Evolutionary conservation across 164 flowering plant genomes (phyloP).

Genomic region (Macadamia tetraphylla): DNA sequence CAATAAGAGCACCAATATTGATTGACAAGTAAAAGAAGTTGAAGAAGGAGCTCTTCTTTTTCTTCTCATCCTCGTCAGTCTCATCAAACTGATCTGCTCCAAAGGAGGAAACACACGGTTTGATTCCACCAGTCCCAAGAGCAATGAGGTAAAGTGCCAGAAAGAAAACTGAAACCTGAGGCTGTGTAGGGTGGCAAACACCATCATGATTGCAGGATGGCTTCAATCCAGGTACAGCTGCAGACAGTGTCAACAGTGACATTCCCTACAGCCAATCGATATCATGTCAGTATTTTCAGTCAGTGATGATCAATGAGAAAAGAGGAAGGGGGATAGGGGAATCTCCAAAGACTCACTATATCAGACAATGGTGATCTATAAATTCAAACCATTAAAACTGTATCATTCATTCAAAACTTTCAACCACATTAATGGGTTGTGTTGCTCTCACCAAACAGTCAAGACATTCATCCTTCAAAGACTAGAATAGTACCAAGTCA

Average conservation of each 20-base stretch:
- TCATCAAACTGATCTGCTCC: conserved; percentile 45
- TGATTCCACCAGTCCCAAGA: conserved; percentile 41
- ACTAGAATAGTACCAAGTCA: neutral
- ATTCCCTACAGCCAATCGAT: conserved; percentile 23
- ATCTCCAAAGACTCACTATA: no score
- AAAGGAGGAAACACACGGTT: conserved; percentile 39
- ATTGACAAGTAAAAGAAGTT: conserved; percentile 43
- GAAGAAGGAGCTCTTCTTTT: conserved; percentile 38
- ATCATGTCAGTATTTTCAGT: neutral
- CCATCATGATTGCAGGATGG: conserved; percentile 19
- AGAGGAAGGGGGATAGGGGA: no score
- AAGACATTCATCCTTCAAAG: neutral
- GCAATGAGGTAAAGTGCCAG: conserved; percentile 34
- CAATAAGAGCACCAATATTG: conserved; percentile 39
- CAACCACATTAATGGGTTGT: no score
- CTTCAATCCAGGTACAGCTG: conserved; percentile 26
- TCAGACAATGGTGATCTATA: no score
- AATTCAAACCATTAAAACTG: no score
- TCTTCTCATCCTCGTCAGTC: conserved; percentile 21
- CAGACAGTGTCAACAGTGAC: conserved; percentile 28
- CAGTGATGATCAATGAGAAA: no score
- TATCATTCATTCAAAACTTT: no score
- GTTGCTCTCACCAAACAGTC: neutral
- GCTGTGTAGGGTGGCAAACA: conserved; percentile 20
- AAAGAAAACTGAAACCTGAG: conserved; percentile 16